Percentiles rank a stretch among this genome's conserved stretches.
These are phyloP conservation scores for Rubia yunnanensis DNA, from an alignment of 257 asterid genomes.

Conservation along the genomic window DNA sequence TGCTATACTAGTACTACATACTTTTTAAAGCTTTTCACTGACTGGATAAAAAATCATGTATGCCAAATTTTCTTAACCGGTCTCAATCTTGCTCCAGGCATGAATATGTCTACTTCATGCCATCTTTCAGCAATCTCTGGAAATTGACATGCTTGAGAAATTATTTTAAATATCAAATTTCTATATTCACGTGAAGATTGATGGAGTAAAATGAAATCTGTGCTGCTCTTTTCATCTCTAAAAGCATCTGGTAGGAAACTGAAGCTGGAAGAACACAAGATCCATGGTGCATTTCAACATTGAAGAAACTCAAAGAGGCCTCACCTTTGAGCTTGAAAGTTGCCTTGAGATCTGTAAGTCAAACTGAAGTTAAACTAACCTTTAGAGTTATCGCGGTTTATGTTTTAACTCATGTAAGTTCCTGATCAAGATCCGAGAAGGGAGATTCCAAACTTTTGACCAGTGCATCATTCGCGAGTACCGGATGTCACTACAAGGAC, in stretches of 20 bases:
- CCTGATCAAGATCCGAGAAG: conserved; percentile 72
- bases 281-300: conserved; percentile 52
- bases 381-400: neutral
- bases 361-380: neutral
- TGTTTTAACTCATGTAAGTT: conserved; percentile 9
- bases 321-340: conserved; percentile 95
- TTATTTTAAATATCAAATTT: neutral
- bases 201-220: neutral
- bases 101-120: neutral
- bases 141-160: neutral
- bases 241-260: conserved; percentile 34
- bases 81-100: neutral
- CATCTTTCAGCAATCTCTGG: neutral
- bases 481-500: conserved; percentile 78
- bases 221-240: neutral
- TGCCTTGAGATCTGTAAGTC: conserved; percentile 83
- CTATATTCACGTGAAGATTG: neutral
- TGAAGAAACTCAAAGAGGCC: conserved; percentile 64
- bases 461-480: conserved; percentile 87
- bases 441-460: conserved; percentile 82
- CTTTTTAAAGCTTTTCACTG: neutral
- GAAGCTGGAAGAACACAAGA: conserved; percentile 71
- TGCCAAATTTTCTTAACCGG: too few relatives aligned
- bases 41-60: neutral
- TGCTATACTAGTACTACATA: neutral